phyloP scores from a whole-genome alignment of 495 filamentous ascomycete genomes.

The Lepraria neglecta region DNA sequence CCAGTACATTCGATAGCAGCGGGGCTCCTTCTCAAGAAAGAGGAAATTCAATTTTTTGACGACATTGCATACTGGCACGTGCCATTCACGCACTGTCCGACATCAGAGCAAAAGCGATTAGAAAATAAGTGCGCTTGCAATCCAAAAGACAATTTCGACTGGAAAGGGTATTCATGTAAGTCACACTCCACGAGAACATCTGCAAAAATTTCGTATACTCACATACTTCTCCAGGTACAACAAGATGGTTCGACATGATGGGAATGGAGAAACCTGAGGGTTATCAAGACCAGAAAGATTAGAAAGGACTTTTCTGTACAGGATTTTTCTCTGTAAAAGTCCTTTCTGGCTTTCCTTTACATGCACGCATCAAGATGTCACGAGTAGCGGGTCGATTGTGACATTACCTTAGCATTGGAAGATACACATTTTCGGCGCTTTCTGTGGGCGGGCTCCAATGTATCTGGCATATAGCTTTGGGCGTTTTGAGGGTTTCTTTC shows the following conservation, averaged over 20 bases:
- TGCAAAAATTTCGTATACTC: conserved; percentile 2
- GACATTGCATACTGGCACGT: conserved; percentile 98
- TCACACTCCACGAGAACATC: conserved; percentile 6
- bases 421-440: not conserved
- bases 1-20: conserved; percentile 95
- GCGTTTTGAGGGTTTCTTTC: not conserved
- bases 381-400: conserved; percentile 9
- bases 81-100: conserved; percentile 97
- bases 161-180: conserved; percentile 95
- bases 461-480: not conserved
- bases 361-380: conserved; percentile 6
- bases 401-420: conserved; percentile 2
- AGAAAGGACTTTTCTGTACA: conserved; percentile 16
- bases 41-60: conserved; percentile 96
- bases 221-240: conserved; percentile 52
- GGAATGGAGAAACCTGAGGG: conserved; percentile 72
- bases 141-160: conserved; percentile 95
- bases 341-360: not conserved
- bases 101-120: conserved; percentile 68
- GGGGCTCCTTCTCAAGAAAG: conserved; percentile 74
- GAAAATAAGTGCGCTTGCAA: conserved; percentile 90
- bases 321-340: not conserved
- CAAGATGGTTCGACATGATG: conserved; percentile 76
- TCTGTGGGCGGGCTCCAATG: not conserved
- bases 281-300: conserved; percentile 64